A percentile compares a stretch with the other conserved stretches of the same genome.
Evolutionary conservation across 1,284 basidiomycete species (phyloP).

Genomic region (Ustilago loliicola): DNA sequence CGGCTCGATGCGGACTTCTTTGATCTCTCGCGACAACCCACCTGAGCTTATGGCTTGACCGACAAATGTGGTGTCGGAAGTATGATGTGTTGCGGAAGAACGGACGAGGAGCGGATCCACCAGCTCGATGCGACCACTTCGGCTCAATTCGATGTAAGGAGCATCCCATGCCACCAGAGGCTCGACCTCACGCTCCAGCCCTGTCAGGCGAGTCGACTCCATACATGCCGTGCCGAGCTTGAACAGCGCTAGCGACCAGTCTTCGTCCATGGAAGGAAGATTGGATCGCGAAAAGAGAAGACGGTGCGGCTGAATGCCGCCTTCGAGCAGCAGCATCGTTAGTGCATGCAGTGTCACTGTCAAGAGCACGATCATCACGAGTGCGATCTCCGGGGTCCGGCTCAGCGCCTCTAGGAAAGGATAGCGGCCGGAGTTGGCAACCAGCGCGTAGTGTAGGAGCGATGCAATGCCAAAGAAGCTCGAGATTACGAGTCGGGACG

Average conservation of each 20-base stretch:
- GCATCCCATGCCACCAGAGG: slow-evolving; percentile 46
- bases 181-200: slow-evolving; percentile 58
- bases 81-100: background rate
- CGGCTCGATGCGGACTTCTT: slow-evolving; percentile 48
- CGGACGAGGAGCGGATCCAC: slow-evolving; percentile 21
- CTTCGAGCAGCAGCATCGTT: slow-evolving; percentile 61
- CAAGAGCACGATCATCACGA: slow-evolving; percentile 53
- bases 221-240: slow-evolving; percentile 67
- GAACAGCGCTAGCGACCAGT: slow-evolving; percentile 63
- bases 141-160: slow-evolving; percentile 62
- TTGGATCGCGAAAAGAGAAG: slow-evolving; percentile 55
- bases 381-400: slow-evolving; percentile 55
- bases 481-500: slow-evolving; percentile 54
- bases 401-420: slow-evolving; percentile 61
- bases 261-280: slow-evolving; percentile 56
- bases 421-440: slow-evolving; percentile 42
- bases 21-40: slow-evolving; percentile 51
- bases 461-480: slow-evolving; percentile 52
- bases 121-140: slow-evolving; percentile 37
- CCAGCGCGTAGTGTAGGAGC: slow-evolving; percentile 56
- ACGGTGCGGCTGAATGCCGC: slow-evolving; percentile 40
- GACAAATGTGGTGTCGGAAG: background rate
- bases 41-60: background rate
- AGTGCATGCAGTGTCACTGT: slow-evolving; percentile 61
- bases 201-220: slow-evolving; percentile 62